phyloP scores from a whole-genome alignment of 1,284 basidiomycete genomes.

The Ustilago sp. region DNA sequence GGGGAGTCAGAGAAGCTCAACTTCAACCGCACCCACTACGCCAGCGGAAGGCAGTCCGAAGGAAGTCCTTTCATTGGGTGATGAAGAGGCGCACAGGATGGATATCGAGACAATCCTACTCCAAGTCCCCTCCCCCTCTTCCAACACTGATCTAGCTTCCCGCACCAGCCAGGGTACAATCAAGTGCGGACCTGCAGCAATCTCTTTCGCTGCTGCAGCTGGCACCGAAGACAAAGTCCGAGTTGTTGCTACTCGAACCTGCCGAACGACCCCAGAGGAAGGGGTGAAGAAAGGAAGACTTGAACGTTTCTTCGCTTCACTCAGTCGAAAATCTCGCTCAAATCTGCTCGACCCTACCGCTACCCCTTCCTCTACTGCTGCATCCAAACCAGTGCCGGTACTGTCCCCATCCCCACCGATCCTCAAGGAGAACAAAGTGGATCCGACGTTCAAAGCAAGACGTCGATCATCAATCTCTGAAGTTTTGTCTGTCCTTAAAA shows the following conservation, averaged over 20 bases:
- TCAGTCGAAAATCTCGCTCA: constrained; percentile 23
- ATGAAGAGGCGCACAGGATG: constrained; percentile 43
- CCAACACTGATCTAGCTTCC: constrained; percentile 2
- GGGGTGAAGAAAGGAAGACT: constrained; percentile 11
- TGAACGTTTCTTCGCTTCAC: constrained; percentile 39
- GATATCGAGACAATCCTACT: constrained; percentile 38
- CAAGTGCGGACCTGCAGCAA: constrained; percentile 24
- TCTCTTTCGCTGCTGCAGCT: constrained; percentile 26
- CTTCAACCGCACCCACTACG: constrained; percentile 36
- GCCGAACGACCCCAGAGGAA: constrained; percentile 2
- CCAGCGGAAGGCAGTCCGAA: constrained; percentile 23
- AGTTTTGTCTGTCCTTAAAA: constrained; percentile 32
- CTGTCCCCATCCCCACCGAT: background rate
- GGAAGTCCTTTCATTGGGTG: constrained; percentile 30
- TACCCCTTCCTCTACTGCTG: background rate
- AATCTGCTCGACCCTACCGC: constrained; percentile 2
- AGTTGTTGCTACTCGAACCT: background rate
- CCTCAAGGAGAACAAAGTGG: background rate
- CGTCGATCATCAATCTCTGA: constrained; percentile 32
- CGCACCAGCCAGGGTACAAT: constrained; percentile 8
- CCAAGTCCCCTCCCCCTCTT: constrained; percentile 5
- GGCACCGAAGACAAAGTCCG: background rate
- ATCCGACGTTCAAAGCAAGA: constrained; percentile 8
- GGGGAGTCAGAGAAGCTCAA: constrained; percentile 19
- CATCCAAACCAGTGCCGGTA: background rate